Evolutionary conservation across 176 grass and related monocot genomes (phyloP).

Genomic region (Musa acuminata): DNA sequence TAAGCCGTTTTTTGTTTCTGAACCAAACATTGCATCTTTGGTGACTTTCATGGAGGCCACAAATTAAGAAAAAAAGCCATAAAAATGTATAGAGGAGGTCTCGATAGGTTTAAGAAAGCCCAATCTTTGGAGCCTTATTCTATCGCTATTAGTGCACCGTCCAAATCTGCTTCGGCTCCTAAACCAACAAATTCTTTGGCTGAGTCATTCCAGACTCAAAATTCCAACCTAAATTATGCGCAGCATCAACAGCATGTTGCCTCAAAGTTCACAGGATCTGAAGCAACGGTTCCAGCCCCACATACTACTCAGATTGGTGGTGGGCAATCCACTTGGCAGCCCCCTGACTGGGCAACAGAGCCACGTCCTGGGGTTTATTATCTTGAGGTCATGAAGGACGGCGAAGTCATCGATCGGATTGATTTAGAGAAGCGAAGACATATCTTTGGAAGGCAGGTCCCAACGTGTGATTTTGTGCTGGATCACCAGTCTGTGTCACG

Average conservation of each 20-base stretch:
- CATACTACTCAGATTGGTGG: slow-evolving; percentile 63
- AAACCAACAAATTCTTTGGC: slow-evolving; percentile 21
- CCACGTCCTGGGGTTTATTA: slow-evolving; percentile 68
- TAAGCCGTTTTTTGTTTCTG: neutral
- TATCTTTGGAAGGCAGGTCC: slow-evolving; percentile 89
- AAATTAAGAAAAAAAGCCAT: neutral
- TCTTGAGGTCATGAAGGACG: slow-evolving; percentile 84
- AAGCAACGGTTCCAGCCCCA: slow-evolving; percentile 10
- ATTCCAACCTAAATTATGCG: slow-evolving; percentile 3
- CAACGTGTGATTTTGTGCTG: slow-evolving; percentile 76
- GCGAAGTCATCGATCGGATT: slow-evolving; percentile 73
- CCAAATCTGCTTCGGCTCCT: slow-evolving; percentile 21
- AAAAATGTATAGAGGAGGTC: slow-evolving; percentile 76
- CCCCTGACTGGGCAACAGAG: slow-evolving; percentile 83
- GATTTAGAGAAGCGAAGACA: slow-evolving; percentile 76
- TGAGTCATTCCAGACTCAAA: slow-evolving; percentile 21
- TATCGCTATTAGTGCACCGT: slow-evolving; percentile 23
- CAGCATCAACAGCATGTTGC: slow-evolving; percentile 27
- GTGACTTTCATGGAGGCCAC: neutral
- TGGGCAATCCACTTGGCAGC: slow-evolving; percentile 82
- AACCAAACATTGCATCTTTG: neutral
- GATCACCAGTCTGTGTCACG: slow-evolving; percentile 96
- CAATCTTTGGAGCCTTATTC: slow-evolving; percentile 74
- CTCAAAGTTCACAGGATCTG: slow-evolving; percentile 17
- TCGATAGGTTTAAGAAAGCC: slow-evolving; percentile 93